Evolutionary conservation across 2,329 filamentous ascomycete genomes (phyloP).

Genomic region (Aureobasidium sp.): DNA sequence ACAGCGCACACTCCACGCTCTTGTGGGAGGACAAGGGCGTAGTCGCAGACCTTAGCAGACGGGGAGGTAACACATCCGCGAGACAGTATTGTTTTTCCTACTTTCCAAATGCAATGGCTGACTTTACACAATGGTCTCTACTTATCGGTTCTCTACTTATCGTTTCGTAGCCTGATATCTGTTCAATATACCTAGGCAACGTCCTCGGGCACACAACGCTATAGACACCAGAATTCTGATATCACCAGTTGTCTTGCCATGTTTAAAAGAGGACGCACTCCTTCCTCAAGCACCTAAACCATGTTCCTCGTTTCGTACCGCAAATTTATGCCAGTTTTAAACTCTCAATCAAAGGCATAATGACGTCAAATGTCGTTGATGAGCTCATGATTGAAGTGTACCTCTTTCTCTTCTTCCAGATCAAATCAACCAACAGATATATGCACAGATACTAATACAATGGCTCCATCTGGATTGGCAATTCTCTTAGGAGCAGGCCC

Average conservation of each 20-base stretch:
- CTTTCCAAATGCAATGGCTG: too few species aligned
- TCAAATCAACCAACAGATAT: background rate
- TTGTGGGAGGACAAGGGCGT: too few species aligned
- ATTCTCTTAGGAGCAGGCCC: slow-evolving; percentile 46
- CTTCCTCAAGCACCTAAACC: background rate
- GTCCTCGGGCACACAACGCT: background rate
- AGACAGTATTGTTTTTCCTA: too few species aligned
- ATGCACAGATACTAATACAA: background rate
- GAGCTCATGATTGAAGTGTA: background rate
- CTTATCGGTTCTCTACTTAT: too few species aligned
- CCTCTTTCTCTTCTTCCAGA: background rate
- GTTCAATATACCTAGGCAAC: background rate
- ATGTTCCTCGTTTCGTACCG: background rate
- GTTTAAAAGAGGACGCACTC: too few species aligned
- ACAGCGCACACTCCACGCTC: too few species aligned
- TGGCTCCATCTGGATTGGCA: slow-evolving; percentile 33
- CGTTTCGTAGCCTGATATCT: background rate
- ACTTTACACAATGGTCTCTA: too few species aligned
- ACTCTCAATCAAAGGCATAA: background rate
- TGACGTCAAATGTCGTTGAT: slow-evolving; percentile 1
- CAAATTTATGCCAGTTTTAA: background rate
- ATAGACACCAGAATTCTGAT: background rate
- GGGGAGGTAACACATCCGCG: too few species aligned
- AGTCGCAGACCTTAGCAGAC: too few species aligned
- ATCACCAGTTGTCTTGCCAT: background rate